Evolutionary conservation across 805 yeast species (phyloP).

Genomic region (Kockiozyma suomiensis): DNA sequence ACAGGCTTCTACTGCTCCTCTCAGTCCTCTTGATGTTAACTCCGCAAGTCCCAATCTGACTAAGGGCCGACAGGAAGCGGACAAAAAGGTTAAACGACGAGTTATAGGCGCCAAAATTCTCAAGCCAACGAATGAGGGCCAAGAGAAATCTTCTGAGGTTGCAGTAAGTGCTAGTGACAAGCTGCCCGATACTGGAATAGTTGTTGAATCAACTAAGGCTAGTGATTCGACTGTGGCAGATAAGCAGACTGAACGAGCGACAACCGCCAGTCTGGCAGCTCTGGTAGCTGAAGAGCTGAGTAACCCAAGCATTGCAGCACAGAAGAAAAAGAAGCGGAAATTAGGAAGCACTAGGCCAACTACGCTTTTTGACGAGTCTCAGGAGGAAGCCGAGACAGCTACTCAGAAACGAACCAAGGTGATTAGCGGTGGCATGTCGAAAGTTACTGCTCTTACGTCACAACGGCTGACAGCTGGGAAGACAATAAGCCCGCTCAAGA

Average conservation of each 20-base stretch:
- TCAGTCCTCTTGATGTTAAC: constrained; percentile 22
- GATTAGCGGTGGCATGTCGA: neutral
- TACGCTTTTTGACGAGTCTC: constrained; percentile 21
- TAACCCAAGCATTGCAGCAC: constrained; percentile 3
- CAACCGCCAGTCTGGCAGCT: constrained; percentile 24
- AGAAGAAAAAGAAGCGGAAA: constrained; percentile 26
- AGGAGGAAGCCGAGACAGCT: constrained; percentile 3
- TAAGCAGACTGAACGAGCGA: neutral
- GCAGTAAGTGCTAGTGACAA: too few relatives aligned
- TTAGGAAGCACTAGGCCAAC: constrained; percentile 13
- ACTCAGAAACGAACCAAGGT: constrained; percentile 1
- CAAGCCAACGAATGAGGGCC: too few relatives aligned
- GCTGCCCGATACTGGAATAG: too few relatives aligned
- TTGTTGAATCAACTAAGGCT: neutral
- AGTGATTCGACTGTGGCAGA: neutral
- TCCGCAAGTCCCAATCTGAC: neutral
- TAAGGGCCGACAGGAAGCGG: neutral
- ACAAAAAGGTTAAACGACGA: neutral
- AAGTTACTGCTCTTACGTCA: constrained; percentile 22
- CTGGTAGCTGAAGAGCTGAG: constrained; percentile 19
- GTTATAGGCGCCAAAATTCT: neutral
- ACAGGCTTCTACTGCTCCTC: constrained; percentile 6
- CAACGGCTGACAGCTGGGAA: constrained; percentile 20
- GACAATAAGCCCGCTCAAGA: constrained; percentile 30
- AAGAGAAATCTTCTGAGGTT: too few relatives aligned